Conservation (phyloP, 371 early-diverging fungal genomes). For the Syncephalastrum sp. region DNA sequence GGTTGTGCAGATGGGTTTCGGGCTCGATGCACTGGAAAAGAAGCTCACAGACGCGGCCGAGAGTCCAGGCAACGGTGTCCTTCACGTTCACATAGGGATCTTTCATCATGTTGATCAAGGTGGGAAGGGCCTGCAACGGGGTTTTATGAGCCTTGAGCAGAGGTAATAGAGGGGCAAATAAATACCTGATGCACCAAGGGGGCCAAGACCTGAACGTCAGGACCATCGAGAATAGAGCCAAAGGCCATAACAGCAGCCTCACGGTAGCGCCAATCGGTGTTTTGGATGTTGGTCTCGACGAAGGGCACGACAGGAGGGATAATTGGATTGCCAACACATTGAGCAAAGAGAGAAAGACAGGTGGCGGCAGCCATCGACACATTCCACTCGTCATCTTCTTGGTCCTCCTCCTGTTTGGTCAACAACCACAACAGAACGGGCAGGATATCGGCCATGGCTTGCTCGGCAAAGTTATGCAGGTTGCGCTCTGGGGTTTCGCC, state of each 20-base stretch:
- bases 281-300: constrained; percentile 82
- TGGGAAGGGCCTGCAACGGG: constrained; percentile 65
- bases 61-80: constrained; percentile 95
- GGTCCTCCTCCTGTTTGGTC: constrained; percentile 94
- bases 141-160: constrained; percentile 1
- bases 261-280: constrained; percentile 86
- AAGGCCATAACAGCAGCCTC: constrained; percentile 98
- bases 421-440: constrained; percentile 86
- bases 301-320: constrained; percentile 85
- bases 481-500: constrained; percentile 56
- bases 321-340: constrained; percentile 75
- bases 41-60: constrained; percentile 88
- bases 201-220: constrained; percentile 61
- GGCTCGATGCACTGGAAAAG: constrained; percentile 72
- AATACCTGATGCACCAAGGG: constrained; percentile 73
- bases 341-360: constrained; percentile 86
- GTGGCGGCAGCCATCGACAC: constrained; percentile 96
- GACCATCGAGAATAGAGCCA: constrained; percentile 96
- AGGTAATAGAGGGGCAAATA: not conserved
- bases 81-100: constrained; percentile 86
- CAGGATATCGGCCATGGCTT: constrained; percentile 74
- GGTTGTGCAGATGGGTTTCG: constrained; percentile 67
- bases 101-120: constrained; percentile 84
- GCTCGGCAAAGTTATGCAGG: constrained; percentile 76
- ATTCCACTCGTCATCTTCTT: constrained; percentile 98